Evolutionary conservation across 345 rosid species (phyloP).

Genomic region (Populus davidiana): DNA sequence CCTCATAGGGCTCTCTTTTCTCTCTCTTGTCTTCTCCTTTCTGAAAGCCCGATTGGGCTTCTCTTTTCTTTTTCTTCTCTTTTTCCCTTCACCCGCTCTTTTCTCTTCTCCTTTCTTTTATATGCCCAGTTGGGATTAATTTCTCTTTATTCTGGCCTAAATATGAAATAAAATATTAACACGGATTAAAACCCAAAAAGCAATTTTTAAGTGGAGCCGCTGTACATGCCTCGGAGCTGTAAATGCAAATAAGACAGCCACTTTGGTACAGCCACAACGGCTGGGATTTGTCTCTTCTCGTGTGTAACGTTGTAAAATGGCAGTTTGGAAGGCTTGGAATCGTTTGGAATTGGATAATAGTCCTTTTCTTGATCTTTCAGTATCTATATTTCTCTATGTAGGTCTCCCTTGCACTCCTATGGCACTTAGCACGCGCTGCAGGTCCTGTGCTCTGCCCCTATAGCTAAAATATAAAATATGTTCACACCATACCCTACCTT

Average conservation of each 20-base stretch:
- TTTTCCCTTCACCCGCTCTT: too few species aligned
- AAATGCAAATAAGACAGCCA: not conserved
- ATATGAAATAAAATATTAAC: not conserved
- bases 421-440: conserved; percentile 11
- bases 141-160: too few species aligned
- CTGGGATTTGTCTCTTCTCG: conserved; percentile 1
- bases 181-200: not conserved
- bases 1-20: too few species aligned
- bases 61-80: too few species aligned
- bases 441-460: conserved; percentile 4
- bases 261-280: not conserved
- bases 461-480: not conserved
- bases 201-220: not conserved
- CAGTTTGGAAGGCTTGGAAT: not conserved
- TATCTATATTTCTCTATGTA: not conserved
- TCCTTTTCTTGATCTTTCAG: not conserved
- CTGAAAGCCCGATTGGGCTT: too few species aligned
- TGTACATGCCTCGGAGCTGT: not conserved
- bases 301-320: not conserved
- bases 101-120: too few species aligned
- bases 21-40: too few species aligned
- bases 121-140: too few species aligned
- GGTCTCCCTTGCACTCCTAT: not conserved
- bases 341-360: not conserved
- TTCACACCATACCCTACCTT: not conserved